A percentile compares a stretch with the other conserved stretches of the same genome.
These are phyloP conservation scores for Leccinum uliginosum DNA, from an alignment of 768 basidiomycete genomes.

Conservation along the genomic window DNA sequence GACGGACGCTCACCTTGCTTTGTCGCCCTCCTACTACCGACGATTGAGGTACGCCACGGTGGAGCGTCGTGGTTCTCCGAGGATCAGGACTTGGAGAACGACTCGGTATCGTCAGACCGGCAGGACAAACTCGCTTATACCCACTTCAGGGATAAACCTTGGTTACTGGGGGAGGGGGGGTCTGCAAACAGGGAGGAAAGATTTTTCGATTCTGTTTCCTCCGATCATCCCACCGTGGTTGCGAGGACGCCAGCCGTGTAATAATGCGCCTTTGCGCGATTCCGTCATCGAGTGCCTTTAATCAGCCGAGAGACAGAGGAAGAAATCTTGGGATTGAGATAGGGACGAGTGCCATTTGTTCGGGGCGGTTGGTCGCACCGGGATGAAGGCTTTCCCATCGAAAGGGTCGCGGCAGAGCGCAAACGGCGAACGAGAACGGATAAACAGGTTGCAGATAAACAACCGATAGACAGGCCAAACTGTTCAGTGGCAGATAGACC, in stretches of 20 bases:
- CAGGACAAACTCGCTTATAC: background rate
- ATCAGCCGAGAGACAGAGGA: background rate
- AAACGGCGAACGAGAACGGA: background rate
- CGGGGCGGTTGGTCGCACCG: constrained; percentile 8
- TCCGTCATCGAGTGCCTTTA: constrained; percentile 9
- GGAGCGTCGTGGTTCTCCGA: constrained; percentile 2
- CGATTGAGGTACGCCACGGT: background rate
- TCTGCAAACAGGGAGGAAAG: background rate
- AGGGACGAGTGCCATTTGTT: background rate
- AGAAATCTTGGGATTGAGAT: constrained; percentile 1
- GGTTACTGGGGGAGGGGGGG: background rate
- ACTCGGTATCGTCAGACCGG: background rate
- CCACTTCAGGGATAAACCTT: background rate
- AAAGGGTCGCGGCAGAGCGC: constrained; percentile 16
- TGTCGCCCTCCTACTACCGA: background rate
- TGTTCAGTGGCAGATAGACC: background rate
- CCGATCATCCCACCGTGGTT: constrained; percentile 8
- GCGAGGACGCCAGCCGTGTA: constrained; percentile 3
- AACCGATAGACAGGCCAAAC: background rate
- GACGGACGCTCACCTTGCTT: constrained; percentile 1
- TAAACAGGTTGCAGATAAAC: background rate
- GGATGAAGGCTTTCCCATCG: constrained; percentile 16
- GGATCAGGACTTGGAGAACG: constrained; percentile 6
- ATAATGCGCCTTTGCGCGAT: background rate
- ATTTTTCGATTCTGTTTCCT: background rate